Evolutionary conservation across 1,139 yeast genomes (phyloP), one percentile per base, ranked within the genome.

Genomic region (Sugiyamaella japonica): DNA sequence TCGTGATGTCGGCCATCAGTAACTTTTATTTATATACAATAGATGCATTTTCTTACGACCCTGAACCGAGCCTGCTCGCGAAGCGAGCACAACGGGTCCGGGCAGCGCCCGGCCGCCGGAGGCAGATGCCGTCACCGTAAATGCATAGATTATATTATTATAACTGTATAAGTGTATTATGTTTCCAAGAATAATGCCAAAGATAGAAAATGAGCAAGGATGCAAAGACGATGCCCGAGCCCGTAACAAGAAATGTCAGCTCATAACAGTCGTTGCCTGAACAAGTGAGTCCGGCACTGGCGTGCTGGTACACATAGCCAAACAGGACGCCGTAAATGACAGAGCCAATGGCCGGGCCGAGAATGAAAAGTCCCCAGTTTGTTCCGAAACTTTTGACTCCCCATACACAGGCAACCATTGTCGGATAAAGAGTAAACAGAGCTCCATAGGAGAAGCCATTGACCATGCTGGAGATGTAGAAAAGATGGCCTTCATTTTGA

Each of bases 321-420:
- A 86, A 91, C 17, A 84, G 63, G 56, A 87, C 66, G 1, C 96
- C 93, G 65, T 80, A 89, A 1, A 81, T 61, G 6, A 88, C 77
- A 0, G 95, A 79, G 1, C 97, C 97, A 2, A 89, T 62, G 0
- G 98, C 97, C 0, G 98, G 97, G 0, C 96, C 96, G 34, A 89
- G 77, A 82, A 91, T 84, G 66, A 89, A 87, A 31, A 88, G 76
- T 2, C 98, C 98, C 91, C 97, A 93, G 1, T 95, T 86, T 1
- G 96, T 86, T 0, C 98, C 98, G 68, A 93, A 83, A 50, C 89
- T 80, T 54, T 87, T 91, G 37, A 88, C 81, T 0, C 98, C 97
- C 97, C 97, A 93, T 1, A 87, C 80, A 2, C 84, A 76, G 1
- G 96, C 85, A 2, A 88, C 84, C 7, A 90, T 75, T 0, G 96